These are phyloP conservation scores for Gynandropsis gynandra DNA, from an alignment of 345 rosid species.

Conservation along the genomic window DNA sequence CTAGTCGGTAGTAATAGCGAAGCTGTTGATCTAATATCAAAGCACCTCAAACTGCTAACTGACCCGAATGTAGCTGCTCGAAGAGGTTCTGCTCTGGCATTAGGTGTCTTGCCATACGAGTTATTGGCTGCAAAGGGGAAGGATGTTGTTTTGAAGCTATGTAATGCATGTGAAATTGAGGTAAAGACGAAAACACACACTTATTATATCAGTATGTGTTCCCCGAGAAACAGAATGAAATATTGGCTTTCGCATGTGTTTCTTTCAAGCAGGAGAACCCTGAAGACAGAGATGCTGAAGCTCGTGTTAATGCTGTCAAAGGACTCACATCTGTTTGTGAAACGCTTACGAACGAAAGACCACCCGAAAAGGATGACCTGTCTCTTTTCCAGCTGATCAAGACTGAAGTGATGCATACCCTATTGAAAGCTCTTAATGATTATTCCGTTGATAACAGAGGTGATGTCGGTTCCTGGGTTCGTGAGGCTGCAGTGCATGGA, in stretches of 20 bases:
- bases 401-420: constrained; percentile 69
- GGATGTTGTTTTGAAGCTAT: constrained; percentile 67
- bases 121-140: constrained; percentile 53
- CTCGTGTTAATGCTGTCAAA: constrained; percentile 84
- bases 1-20: constrained; percentile 30
- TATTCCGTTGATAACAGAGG: constrained; percentile 95
- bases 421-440: constrained; percentile 82
- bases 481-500: constrained; percentile 94
- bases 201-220: neutral
- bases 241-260: constrained; percentile 16
- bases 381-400: constrained; percentile 59
- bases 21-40: constrained; percentile 40
- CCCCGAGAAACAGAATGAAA: constrained; percentile 10
- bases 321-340: constrained; percentile 82
- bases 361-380: constrained; percentile 32
- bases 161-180: constrained; percentile 70
- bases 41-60: constrained; percentile 53
- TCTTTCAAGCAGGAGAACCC: constrained; percentile 55
- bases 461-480: constrained; percentile 99
- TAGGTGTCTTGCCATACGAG: constrained; percentile 75
- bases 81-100: constrained; percentile 83
- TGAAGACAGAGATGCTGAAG: constrained; percentile 94
- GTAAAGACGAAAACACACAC: constrained; percentile 29
- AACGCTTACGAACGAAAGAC: constrained; percentile 52
- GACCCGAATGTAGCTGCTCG: constrained; percentile 84